Base-by-base conservation (phyloP, 176 grass and related monocot species). In the Hordeum marinum region DNA sequence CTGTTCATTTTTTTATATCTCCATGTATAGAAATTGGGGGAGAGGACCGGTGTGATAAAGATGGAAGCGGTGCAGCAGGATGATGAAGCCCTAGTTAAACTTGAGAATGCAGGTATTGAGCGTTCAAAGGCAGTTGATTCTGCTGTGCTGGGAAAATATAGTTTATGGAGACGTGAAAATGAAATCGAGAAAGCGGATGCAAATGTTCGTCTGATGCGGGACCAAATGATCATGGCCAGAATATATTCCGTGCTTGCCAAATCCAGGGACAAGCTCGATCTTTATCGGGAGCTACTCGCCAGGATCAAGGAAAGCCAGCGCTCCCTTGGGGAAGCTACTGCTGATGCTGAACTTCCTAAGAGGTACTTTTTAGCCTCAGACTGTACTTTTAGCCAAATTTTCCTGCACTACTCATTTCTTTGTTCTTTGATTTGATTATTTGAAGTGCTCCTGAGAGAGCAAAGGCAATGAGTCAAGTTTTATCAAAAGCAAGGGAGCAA, bases 191-290 rank as follows among this genome's bases (percentile, higher is more conserved):
- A 92, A 71, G 71, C 84, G 58, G 90, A 92, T 87, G 83, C 84
- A 89, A 87, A 34, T 66, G 83, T 92, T 39, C 75, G 90, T 24
- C 57, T 84, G 60, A 89, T 92, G 80, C 84, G 84, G 67, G 90
- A 92, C 68, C 90, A 92, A 74, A 89, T 89, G 84, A 92, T 92
- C 80, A 89, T 92, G 87, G 90, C 87, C 29, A 92, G 90, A 85
- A 83, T 92, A 43, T 92, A 86, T 80, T 65, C 87, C 40, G 83
- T 80, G 63, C 84, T 92, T 72, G 90, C 90, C 42, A 92, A 92
- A 64, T 86, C 87, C 26, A 89, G 69, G 70, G 81, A 89, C 60
- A 92, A 86, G 60, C 80, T 86, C 34, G 87, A 92, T 76, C 87
- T 92, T 76, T 81, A 92, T 83, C 87, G 77, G 75, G 90, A 92